Conservation (phyloP, 371 early-diverging fungal genomes). For the Rhizopus sp. region DNA sequence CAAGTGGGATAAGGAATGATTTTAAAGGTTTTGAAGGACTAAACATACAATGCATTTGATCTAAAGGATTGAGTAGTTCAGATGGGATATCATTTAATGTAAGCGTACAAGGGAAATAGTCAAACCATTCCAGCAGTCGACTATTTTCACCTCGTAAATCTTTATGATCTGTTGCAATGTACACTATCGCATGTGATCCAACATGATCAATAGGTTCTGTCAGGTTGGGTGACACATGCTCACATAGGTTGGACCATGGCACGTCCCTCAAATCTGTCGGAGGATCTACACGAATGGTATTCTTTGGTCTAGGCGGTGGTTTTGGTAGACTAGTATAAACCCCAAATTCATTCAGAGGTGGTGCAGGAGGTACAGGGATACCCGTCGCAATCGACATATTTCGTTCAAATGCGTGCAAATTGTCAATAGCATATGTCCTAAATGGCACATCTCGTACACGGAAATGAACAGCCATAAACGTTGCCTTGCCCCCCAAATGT, state of each 20-base stretch:
- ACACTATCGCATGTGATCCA: conserved; percentile 35
- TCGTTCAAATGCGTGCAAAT: conserved; percentile 33
- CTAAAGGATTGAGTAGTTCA: conserved; percentile 27
- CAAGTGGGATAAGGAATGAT: conserved; percentile 44
- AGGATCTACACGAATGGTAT: conserved; percentile 14
- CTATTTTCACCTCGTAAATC: conserved; percentile 33
- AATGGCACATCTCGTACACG: conserved; percentile 60
- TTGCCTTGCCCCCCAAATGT: conserved; percentile 50
- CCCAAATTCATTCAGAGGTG: conserved; percentile 20
- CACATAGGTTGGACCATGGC: conserved; percentile 29
- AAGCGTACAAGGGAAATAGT: conserved; percentile 45
- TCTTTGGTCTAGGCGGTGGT: conserved; percentile 19
- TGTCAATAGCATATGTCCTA: conserved; percentile 35
- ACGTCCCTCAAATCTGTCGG: conserved; percentile 14
- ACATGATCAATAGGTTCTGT: conserved; percentile 10
- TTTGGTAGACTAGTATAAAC: conserved; percentile 12
- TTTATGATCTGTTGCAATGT: conserved; percentile 46
- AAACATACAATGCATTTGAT: conserved; percentile 27
- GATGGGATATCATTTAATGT: conserved; percentile 39
- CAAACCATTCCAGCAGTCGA: conserved; percentile 37
- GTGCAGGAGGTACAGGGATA: conserved; percentile 23
- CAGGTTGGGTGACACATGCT: conserved; percentile 31
- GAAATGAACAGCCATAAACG: conserved; percentile 53
- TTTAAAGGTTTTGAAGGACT: conserved; percentile 37
- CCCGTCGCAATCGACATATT: conserved; percentile 31